phyloP scores from a whole-genome alignment of 345 rosid genomes.

The Hibiscus trionum region DNA sequence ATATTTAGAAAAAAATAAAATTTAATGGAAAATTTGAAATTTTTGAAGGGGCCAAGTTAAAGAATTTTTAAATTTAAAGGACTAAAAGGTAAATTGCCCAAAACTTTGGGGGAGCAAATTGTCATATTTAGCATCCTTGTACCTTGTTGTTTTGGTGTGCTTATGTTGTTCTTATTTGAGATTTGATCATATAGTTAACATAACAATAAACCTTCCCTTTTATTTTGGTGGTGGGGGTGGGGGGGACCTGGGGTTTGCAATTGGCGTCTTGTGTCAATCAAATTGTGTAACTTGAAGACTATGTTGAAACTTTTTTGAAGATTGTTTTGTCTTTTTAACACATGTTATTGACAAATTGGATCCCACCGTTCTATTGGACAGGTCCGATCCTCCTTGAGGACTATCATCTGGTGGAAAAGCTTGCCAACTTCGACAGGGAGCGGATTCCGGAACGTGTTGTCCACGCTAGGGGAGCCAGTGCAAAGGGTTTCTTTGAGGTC shows the following conservation, averaged over 20 bases:
- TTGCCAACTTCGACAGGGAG: constrained; percentile 91
- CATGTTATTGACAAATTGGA: not conserved
- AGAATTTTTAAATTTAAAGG: too few species aligned
- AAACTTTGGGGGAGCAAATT: not conserved
- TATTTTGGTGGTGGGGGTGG: not conserved
- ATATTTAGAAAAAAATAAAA: too few species aligned
- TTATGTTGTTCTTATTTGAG: not conserved
- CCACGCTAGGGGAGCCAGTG: constrained; percentile 98
- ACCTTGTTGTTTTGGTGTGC: not conserved
- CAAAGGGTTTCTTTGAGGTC: constrained; percentile 98
- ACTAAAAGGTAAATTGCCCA: too few species aligned
- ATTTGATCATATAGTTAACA: not conserved
- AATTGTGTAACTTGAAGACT: not conserved
- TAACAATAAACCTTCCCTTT: not conserved
- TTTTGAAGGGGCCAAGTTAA: too few species aligned
- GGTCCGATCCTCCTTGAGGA: constrained; percentile 98
- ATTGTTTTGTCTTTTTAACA: not conserved
- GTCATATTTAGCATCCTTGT: not conserved
- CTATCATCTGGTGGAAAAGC: constrained; percentile 88
- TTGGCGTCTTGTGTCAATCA: not conserved
- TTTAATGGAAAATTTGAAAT: too few species aligned
- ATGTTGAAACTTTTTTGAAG: not conserved
- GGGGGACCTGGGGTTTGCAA: not conserved
- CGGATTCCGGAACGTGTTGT: constrained; percentile 97
- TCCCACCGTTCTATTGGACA: constrained; percentile 8